These are phyloP conservation scores for Yamadazyma conglobata DNA, from an alignment of 1,139 yeast genomes.

Conservation along the genomic window DNA sequence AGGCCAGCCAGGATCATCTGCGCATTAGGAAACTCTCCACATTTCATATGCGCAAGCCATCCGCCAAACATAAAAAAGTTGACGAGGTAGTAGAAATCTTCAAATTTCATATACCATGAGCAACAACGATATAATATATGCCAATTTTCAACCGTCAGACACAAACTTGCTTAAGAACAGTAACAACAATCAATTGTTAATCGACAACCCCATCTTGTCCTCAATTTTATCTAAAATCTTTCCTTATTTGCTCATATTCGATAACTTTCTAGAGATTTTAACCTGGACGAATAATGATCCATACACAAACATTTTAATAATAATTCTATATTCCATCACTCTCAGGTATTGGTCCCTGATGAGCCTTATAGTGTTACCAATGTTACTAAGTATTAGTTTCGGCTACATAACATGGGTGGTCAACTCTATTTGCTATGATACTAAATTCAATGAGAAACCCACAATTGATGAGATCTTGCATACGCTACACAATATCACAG, in stretches of 20 bases:
- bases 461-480: slow-evolving; percentile 56
- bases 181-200: slow-evolving; percentile 20
- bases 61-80: slow-evolving; percentile 1
- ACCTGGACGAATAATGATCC: slow-evolving; percentile 59
- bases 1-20: too few species aligned
- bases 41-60: slow-evolving; percentile 4
- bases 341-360: slow-evolving; percentile 46
- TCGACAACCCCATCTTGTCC: slow-evolving; percentile 45
- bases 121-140: slow-evolving; percentile 13
- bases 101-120: slow-evolving; percentile 5
- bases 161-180: slow-evolving; percentile 13
- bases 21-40: slow-evolving; percentile 4
- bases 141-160: slow-evolving; percentile 17
- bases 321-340: slow-evolving; percentile 36
- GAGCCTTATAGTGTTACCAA: slow-evolving; percentile 36
- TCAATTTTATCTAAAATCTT: slow-evolving; percentile 46
- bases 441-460: slow-evolving; percentile 45
- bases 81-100: slow-evolving; percentile 6
- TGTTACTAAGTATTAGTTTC: slow-evolving; percentile 30
- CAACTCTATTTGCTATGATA: slow-evolving; percentile 41
- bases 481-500: slow-evolving; percentile 47
- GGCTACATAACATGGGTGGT: slow-evolving; percentile 46
- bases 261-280: slow-evolving; percentile 40
- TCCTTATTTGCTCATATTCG: slow-evolving; percentile 46
- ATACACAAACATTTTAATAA: slow-evolving; percentile 44